Percentiles rank a stretch among this genome's conserved stretches.
phyloP scores from a whole-genome alignment of 306 rosid genomes.

The Macrotyloma uniflorum region DNA sequence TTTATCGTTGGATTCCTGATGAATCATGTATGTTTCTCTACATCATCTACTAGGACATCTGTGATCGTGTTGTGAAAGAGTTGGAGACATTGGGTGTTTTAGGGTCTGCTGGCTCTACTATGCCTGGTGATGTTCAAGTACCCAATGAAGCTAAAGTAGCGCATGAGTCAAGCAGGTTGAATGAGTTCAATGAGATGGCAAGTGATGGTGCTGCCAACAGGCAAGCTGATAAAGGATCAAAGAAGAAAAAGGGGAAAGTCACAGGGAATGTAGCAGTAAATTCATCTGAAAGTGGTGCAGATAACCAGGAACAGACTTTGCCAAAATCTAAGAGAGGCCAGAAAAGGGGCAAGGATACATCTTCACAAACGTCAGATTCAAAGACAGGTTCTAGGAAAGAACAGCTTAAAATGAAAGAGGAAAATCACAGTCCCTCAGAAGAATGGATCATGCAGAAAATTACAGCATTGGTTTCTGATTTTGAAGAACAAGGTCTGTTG shows the following conservation, averaged over 20 bases:
- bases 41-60: slow-evolving; percentile 63
- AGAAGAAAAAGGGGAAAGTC: slow-evolving; percentile 80
- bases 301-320: slow-evolving; percentile 65
- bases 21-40: slow-evolving; percentile 28
- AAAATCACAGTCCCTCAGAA: slow-evolving; percentile 76
- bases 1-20: slow-evolving; percentile 34
- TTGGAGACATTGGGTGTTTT: slow-evolving; percentile 68
- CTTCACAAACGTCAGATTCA: slow-evolving; percentile 62
- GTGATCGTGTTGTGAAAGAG: slow-evolving; percentile 75
- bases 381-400: slow-evolving; percentile 75
- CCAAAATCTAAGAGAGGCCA: slow-evolving; percentile 87
- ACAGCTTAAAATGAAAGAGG: slow-evolving; percentile 68
- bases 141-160: slow-evolving; percentile 55
- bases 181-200: slow-evolving; percentile 59
- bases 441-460: slow-evolving; percentile 92
- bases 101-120: slow-evolving; percentile 49
- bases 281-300: slow-evolving; percentile 65
- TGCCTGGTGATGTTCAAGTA: slow-evolving; percentile 50
- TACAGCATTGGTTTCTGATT: slow-evolving; percentile 66
- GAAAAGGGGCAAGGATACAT: slow-evolving; percentile 75
- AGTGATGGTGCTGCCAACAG: slow-evolving; percentile 59
- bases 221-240: slow-evolving; percentile 75
- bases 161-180: slow-evolving; percentile 56
- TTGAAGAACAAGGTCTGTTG: slow-evolving; percentile 84
- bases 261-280: slow-evolving; percentile 50